Evolutionary conservation across 2,329 filamentous ascomycete genomes (phyloP), one percentile per base, ranked within the genome.

Genomic region (Aulographum hederae): DNA sequence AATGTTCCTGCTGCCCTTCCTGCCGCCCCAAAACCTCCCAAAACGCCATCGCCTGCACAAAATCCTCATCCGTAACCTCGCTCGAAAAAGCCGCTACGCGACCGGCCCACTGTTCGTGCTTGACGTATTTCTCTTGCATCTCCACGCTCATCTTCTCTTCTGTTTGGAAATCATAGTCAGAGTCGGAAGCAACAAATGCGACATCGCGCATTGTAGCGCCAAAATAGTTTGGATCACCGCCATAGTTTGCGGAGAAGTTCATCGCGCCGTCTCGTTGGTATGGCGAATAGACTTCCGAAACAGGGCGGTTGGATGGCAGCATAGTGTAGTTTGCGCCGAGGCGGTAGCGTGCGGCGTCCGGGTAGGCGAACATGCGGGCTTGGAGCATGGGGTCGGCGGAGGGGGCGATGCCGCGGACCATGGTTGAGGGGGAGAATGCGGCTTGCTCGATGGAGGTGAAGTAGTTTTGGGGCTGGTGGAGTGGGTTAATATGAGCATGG

Each of bases 391-490:
- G 67, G 43, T 79, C 73, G 5, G 69, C 66, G 0, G 67, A 68
- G 0, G 69, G 63, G 32, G 65, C 70, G 29, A 73, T 59, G 2
- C 74, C 74, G 0, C 71, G 72, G 0, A 76, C 68, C 46, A 78
- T 54, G 37, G 66, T 70, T 0, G 65, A 66, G 0, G 74, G 73
- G 0, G 67, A 70, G 43, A 78, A 79, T 1, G 69, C 67, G 0
- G 68, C 65, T 50, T 78, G 72, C 47, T 79, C 73, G 29, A 76
- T 66, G 44, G 81, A 74, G 29, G 65, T 61, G 43, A 78, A 77
- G 55, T 77, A 78, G 52, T 79, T 78, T 33, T 65, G 51, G 1
- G 63, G 58, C n/a, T n/a, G n/a, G n/a, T n/a, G n/a, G n/a, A n/a
- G n/a, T n/a, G n/a, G n/a, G 45, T 46, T 49, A n/a, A 40, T 26